Evolutionary conservation across 306 rosid genomes (phyloP).

Genomic region (Sicyos baderoa): DNA sequence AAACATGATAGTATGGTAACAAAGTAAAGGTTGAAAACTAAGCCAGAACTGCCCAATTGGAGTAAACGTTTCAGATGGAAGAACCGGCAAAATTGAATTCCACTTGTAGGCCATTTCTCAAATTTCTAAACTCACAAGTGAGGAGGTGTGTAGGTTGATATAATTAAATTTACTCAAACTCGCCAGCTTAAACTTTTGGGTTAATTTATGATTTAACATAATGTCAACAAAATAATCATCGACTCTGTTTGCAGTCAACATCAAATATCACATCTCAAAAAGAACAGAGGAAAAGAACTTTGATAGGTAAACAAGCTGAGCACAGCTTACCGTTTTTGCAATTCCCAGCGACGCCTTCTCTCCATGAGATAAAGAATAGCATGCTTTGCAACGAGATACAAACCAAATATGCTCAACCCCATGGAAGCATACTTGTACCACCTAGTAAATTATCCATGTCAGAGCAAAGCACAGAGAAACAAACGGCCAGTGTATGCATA

Average conservation of each 20-base stretch:
- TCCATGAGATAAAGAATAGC: conserved; percentile 58
- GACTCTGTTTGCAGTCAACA: neutral
- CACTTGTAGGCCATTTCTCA: no score
- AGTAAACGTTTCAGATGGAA: no score
- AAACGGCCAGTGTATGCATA: neutral
- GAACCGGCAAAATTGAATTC: no score
- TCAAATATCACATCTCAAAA: neutral
- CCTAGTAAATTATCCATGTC: conserved; percentile 40
- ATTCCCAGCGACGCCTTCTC: conserved; percentile 53
- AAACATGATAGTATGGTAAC: no score
- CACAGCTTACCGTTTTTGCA: conserved; percentile 53
- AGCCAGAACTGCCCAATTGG: no score
- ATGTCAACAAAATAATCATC: neutral
- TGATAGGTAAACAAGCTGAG: conserved; percentile 21
- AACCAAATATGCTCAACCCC: conserved; percentile 75
- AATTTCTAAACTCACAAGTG: no score
- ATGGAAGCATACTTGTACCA: conserved; percentile 85
- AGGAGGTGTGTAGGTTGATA: no score
- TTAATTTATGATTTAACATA: no score
- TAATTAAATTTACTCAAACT: no score
- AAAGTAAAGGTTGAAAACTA: no score
- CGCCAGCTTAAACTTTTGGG: no score
- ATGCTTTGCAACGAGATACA: conserved; percentile 71
- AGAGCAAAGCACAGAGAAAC: conserved; percentile 7
- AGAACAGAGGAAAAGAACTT: neutral